Percentiles rank a stretch among this genome's conserved stretches.
phyloP scores from a whole-genome alignment of 495 filamentous ascomycete genomes.

The Collariella sp. region DNA sequence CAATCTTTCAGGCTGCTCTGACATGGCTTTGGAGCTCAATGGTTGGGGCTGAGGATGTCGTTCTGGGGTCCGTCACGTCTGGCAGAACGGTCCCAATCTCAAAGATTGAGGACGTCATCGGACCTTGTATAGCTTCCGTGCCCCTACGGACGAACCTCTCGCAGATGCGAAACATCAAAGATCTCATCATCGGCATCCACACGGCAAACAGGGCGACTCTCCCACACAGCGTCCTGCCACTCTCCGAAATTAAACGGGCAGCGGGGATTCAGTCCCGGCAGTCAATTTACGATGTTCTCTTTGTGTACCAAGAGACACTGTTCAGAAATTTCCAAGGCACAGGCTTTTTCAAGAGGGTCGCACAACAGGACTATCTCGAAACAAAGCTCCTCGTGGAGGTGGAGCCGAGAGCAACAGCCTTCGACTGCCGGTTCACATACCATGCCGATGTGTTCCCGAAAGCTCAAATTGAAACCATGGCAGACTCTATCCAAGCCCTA shows the following conservation, averaged over 20 bases:
- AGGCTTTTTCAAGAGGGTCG: conserved; percentile 35
- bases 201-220: conserved; percentile 51
- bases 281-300: conserved; percentile 57
- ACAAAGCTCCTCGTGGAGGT: conserved; percentile 65
- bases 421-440: conserved; percentile 50
- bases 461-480: conserved; percentile 38
- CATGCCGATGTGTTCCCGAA: conserved; percentile 36
- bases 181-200: conserved; percentile 54
- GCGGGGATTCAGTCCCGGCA: conserved; percentile 40
- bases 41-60: conserved; percentile 55
- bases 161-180: conserved; percentile 39
- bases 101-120: conserved; percentile 60
- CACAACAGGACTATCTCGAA: conserved; percentile 58
- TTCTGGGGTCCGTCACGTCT: conserved; percentile 68
- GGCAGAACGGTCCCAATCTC: conserved; percentile 59
- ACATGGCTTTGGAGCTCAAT: conserved; percentile 55
- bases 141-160: conserved; percentile 53
- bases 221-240: conserved; percentile 47
- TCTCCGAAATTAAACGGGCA: conserved; percentile 56
- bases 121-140: conserved; percentile 61
- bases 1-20: conserved; percentile 63
- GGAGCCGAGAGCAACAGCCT: conserved; percentile 47
- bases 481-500: conserved; percentile 29
- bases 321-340: conserved; percentile 18
- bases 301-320: conserved; percentile 71